Base-by-base conservation (phyloP, 345 rosid species). In the Xanthoceras sorbifolium region DNA sequence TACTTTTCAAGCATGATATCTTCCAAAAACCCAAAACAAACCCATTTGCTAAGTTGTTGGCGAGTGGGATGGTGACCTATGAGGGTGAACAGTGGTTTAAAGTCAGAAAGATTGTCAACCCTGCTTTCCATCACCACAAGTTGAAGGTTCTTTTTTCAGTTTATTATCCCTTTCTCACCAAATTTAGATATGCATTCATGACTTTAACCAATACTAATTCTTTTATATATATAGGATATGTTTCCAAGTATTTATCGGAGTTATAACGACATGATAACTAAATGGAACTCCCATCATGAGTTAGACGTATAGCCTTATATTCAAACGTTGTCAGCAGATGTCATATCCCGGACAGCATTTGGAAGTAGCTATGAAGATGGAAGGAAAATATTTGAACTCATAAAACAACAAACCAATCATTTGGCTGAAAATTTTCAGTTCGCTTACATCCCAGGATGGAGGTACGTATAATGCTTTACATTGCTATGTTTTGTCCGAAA, bases 351-450 rank as follows among this genome's bases (percentile, higher is more conserved):
- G 72, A 78, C 87, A 10, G 87, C 90, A 25, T 86, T 88, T 52
- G 91, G 91, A 20, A 88, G 89, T 36, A 86, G 79, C 76, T 84
- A 75, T 22, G 73, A 85, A 60, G 86, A 88, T 74, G 92, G 90
- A 22, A 78, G 34, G 52, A 72, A 75, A 32, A 85, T 88, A 36
- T 88, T 83, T 62, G 80, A 83, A 15, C 86, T 85, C 36, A 75
- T 81, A 46, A 77, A 5, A 3, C 84, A 86, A 34, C 84, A 55
- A 66, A 9, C 23, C 34, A 11, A 14, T 25, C 76, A 78, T 25
- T 7, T 32, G 0, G 3, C 60, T 4, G 64, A 71, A 63, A 68
- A 3, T 34, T 0, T 64, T 6, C 73, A 5, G 40, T 75, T 82
- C 0, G 72, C 65, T 29, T 76, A 77, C 67, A 68, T 86, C 36